Conservation (phyloP, 192 early-diverging fungal species). For the Coemansia sp. region DNA sequence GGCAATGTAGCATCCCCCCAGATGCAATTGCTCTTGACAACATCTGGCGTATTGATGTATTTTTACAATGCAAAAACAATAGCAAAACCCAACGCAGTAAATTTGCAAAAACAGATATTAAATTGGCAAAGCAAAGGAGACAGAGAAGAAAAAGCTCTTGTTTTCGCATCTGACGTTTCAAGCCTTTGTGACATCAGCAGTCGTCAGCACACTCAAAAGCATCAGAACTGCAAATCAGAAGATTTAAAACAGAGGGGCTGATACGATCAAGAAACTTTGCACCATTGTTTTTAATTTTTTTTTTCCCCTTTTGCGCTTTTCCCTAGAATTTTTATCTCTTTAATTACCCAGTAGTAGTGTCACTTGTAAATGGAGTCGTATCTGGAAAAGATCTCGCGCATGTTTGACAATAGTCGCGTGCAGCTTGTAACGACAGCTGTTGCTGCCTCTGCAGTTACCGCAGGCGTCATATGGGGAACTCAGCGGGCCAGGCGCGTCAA, state of each 20-base stretch:
- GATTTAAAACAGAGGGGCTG: too few species aligned
- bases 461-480: slow-evolving; percentile 57
- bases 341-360: not conserved
- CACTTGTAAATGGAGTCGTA: slow-evolving; percentile 20
- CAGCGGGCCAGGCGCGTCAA: slow-evolving; percentile 53
- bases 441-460: slow-evolving; percentile 67
- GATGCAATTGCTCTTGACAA: not conserved
- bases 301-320: not conserved
- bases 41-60: not conserved
- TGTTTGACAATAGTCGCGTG: slow-evolving; percentile 29
- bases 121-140: too few species aligned
- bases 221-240: too few species aligned
- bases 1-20: not conserved
- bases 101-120: too few species aligned
- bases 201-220: too few species aligned
- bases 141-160: not conserved
- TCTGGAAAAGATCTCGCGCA: slow-evolving; percentile 34
- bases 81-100: not conserved
- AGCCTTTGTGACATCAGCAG: too few species aligned
- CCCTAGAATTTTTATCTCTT: not conserved
- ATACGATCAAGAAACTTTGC: not conserved
- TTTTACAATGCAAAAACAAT: not conserved
- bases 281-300: not conserved
- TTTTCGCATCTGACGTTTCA: too few species aligned
- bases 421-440: slow-evolving; percentile 59